Percentiles rank a stretch among this genome's conserved stretches.
Evolutionary conservation across 345 rosid species (phyloP).

Genomic region (Dovyalis caffra): DNA sequence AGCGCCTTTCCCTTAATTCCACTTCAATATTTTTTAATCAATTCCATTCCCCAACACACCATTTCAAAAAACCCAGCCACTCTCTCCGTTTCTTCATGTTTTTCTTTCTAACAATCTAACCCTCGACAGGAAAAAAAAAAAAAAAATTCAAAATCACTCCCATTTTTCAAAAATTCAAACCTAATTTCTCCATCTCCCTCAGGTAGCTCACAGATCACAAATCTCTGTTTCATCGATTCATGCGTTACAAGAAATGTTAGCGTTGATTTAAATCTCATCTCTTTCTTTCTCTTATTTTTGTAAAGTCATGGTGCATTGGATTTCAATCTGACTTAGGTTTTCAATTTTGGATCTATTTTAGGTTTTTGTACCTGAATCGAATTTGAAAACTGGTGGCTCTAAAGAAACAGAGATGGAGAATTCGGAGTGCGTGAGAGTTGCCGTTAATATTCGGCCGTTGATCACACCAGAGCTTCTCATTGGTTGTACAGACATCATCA

Average conservation of each 20-base stretch:
- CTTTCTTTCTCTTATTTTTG: background rate
- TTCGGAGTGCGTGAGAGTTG: slow-evolving; percentile 70
- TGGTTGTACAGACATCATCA: slow-evolving; percentile 90
- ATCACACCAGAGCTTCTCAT: slow-evolving; percentile 82
- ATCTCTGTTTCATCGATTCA: background rate
- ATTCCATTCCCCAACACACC: background rate
- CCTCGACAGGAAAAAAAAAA: background rate
- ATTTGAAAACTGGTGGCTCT: no score
- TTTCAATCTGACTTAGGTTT: background rate
- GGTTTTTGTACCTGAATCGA: background rate
- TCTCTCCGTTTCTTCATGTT: background rate
- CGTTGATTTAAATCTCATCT: background rate
- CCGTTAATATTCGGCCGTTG: slow-evolving; percentile 83
- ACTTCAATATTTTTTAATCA: slow-evolving; percentile 1
- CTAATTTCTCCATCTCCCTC: background rate
- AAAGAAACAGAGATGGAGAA: slow-evolving; percentile 29
- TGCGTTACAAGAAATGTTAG: background rate
- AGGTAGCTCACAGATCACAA: background rate
- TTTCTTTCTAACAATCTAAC: background rate
- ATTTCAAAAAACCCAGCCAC: background rate
- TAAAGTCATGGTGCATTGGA: no score
- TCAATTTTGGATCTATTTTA: background rate
- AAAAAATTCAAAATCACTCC: background rate
- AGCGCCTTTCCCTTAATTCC: slow-evolving; percentile 17
- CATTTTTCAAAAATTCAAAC: no score